A percentile compares a stretch with the other conserved stretches of the same genome.
These are phyloP conservation scores for Aquilaria yunnanensis DNA, from an alignment of 345 rosid species.

Conservation along the genomic window DNA sequence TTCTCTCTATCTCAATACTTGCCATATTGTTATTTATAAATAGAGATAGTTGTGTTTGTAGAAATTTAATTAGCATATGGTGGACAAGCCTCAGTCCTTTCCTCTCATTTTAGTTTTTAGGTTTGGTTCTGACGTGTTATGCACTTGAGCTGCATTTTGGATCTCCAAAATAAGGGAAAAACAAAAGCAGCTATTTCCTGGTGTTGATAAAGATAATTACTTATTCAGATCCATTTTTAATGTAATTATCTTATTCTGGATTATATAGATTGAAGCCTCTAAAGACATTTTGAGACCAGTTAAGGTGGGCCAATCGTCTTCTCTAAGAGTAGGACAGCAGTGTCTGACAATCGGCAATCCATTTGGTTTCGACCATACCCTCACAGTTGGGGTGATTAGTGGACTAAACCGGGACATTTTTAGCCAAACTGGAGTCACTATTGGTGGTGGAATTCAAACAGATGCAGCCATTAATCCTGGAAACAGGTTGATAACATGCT, in stretches of 20 bases:
- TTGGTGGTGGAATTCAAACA: slow-evolving; percentile 96
- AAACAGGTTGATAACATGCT: slow-evolving; percentile 49
- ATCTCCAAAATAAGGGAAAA: too few relatives aligned
- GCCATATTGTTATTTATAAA: too few relatives aligned
- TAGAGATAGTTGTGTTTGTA: too few relatives aligned
- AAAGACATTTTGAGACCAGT: slow-evolving; percentile 70
- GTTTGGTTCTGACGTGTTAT: too few relatives aligned
- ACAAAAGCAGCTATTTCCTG: too few relatives aligned
- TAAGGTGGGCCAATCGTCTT: slow-evolving; percentile 64
- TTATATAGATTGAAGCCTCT: slow-evolving; percentile 72
- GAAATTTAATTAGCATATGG: too few relatives aligned
- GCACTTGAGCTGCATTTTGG: too few relatives aligned
- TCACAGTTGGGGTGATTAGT: slow-evolving; percentile 87
- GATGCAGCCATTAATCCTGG: slow-evolving; percentile 99
- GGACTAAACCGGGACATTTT: slow-evolving; percentile 90
- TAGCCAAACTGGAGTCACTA: slow-evolving; percentile 86
- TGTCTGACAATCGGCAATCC: slow-evolving; percentile 97
- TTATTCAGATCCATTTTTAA: too few relatives aligned
- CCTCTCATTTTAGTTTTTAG: too few relatives aligned
- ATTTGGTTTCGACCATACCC: slow-evolving; percentile 96
- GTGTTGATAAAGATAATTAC: too few relatives aligned
- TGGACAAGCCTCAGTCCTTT: too few relatives aligned
- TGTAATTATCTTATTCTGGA: not conserved
- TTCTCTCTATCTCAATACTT: too few relatives aligned
- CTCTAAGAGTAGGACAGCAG: slow-evolving; percentile 86